Base-by-base conservation (phyloP, 2,329 filamentous ascomycete genomes). In the Cercospora berteroae region DNA sequence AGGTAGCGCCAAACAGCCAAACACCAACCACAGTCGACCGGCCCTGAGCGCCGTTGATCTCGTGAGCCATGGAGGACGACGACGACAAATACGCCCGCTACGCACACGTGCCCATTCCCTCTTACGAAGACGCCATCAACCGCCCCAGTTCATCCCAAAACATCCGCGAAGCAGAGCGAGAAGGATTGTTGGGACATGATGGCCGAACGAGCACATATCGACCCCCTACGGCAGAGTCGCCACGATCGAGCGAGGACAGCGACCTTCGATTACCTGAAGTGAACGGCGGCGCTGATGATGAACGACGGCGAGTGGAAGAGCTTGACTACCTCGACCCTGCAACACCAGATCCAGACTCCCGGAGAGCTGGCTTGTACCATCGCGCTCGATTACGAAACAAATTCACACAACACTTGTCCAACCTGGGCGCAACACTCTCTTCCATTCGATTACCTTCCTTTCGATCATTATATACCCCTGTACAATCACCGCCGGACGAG, bases 291-390 rank as follows among this genome's bases (percentile, higher is more conserved):
- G 74, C 70, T 84, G 81, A 78, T 78, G 82, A 75, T 73, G 82
- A 82, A 74, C 88, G 92, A 70, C 86, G 90, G 72, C 92, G 95
- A 80, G 90, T 98, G 82, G 88, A 96, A 76, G 91, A 97, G 85
- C 89, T 96, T 85, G 93, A 96, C 73, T 87, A 96, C 50, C 87
- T 93, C 74, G 93, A 96, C 72, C 77, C 78, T 10, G 68, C 68
- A 25, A 66, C 60, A 36, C 65, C 69, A 16, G 73, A 74, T 60
- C 67, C 68, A 9, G 70, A 66, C 20, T 67, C 71, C 31, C 63
- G 71, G 63, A 70, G 79, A 68, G 71, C 73, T 18, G 69, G 73
- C 63, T 59, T 75, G 67, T 77, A 77, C 61, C 75, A 77, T 58
- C 75, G 75, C 29, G 79, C 81, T 29, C 78, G 79, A 56, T 75